Conservation (phyloP, 805 yeast species). For the Wickerhamomyces hampshirensis region DNA sequence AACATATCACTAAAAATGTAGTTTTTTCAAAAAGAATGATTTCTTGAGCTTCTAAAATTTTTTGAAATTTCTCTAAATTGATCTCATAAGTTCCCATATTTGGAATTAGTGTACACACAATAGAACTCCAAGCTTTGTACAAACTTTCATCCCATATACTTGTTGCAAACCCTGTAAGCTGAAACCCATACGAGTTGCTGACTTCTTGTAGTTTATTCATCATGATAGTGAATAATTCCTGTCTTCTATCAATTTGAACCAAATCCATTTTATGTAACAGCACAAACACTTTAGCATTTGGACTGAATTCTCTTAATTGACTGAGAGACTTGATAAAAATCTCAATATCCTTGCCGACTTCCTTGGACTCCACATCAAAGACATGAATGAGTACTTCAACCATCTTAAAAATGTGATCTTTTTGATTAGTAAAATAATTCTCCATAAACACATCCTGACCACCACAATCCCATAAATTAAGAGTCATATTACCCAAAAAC, state of each 20-base stretch:
- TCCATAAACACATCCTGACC: slow-evolving; percentile 97
- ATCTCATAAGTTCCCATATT: slow-evolving; percentile 79
- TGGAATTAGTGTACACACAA: slow-evolving; percentile 92
- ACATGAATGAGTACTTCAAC: slow-evolving; percentile 95
- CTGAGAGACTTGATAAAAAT: slow-evolving; percentile 81
- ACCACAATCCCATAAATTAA: slow-evolving; percentile 97
- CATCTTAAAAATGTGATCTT: slow-evolving; percentile 90
- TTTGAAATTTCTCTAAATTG: slow-evolving; percentile 67
- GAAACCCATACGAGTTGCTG: slow-evolving; percentile 64
- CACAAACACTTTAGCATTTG: slow-evolving; percentile 88
- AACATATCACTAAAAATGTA: slow-evolving; percentile 66
- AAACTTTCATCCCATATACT: slow-evolving; percentile 96
- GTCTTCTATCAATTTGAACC: slow-evolving; percentile 80
- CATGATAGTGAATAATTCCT: slow-evolving; percentile 78
- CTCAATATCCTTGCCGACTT: slow-evolving; percentile 88
- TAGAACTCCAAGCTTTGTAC: slow-evolving; percentile 95
- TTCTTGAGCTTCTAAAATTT: slow-evolving; percentile 78
- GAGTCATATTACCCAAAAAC: slow-evolving; percentile 90
- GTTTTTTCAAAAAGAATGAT: slow-evolving; percentile 90
- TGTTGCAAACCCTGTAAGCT: slow-evolving; percentile 83
- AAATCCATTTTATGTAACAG: slow-evolving; percentile 94
- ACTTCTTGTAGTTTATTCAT: slow-evolving; percentile 75
- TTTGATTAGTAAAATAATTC: slow-evolving; percentile 81
- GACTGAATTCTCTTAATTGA: slow-evolving; percentile 78
- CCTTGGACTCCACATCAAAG: slow-evolving; percentile 91